phyloP scores from a whole-genome alignment of 768 basidiomycete genomes.

The Tricholoma furcatifolium region DNA sequence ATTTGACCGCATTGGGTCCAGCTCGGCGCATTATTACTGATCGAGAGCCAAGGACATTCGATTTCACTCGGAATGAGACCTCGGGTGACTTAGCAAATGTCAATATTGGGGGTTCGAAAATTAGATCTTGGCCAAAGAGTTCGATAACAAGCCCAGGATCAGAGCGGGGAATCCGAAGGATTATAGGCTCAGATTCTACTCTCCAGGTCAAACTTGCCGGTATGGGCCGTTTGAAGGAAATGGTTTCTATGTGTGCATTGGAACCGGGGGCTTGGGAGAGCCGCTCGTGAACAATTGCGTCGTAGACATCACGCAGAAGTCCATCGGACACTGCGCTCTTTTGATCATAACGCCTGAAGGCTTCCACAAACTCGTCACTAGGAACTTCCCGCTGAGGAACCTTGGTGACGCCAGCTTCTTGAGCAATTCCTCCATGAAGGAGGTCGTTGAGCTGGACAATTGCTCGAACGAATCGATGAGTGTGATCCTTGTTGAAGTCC shows the following conservation, averaged over 20 bases:
- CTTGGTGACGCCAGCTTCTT: conserved; percentile 55
- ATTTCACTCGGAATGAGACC: conserved; percentile 88
- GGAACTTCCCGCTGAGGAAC: conserved; percentile 61
- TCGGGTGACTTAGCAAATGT: conserved; percentile 77
- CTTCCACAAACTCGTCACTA: conserved; percentile 77
- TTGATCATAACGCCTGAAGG: conserved; percentile 78
- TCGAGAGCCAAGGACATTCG: conserved; percentile 80
- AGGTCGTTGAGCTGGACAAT: conserved; percentile 88
- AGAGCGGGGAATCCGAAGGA: conserved; percentile 79
- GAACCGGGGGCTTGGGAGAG: conserved; percentile 67
- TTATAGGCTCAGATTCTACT: conserved; percentile 83
- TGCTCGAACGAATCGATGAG: conserved; percentile 72
- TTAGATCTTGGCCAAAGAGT: conserved; percentile 82
- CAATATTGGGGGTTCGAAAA: conserved; percentile 84
- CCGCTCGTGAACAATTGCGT: conserved; percentile 69
- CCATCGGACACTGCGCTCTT: conserved; percentile 72
- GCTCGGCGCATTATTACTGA: conserved; percentile 81
- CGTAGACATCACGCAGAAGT: conserved; percentile 73
- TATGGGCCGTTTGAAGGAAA: conserved; percentile 72
- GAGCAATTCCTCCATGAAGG: conserved; percentile 72
- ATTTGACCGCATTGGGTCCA: conserved; percentile 81
- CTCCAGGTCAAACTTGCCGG: conserved; percentile 84
- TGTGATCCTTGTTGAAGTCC: conserved; percentile 80
- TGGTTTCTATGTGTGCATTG: conserved; percentile 45
- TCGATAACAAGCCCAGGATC: conserved; percentile 85